These are phyloP conservation scores for Emydomyces testavorans DNA, from an alignment of 2,329 filamentous ascomycete genomes.

Conservation along the genomic window DNA sequence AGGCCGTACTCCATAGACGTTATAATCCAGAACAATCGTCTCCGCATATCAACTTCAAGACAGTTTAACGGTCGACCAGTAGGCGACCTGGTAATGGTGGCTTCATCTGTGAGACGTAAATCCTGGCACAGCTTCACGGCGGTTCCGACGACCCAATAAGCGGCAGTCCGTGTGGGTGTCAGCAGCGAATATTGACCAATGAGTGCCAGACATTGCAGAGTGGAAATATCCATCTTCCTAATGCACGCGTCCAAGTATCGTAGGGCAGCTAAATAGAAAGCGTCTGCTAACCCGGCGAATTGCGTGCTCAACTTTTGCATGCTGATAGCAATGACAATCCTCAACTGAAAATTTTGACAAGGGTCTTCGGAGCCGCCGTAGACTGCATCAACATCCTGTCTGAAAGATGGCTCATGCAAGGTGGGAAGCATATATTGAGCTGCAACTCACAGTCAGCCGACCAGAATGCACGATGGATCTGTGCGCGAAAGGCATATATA, in stretches of 20 bases:
- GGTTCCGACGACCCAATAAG: slow-evolving; percentile 86
- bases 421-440: slow-evolving; percentile 81
- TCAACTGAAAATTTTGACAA: slow-evolving; percentile 76
- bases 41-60: slow-evolving; percentile 76
- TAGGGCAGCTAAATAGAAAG: slow-evolving; percentile 86
- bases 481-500: slow-evolving; percentile 29
- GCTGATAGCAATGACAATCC: slow-evolving; percentile 89
- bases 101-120: slow-evolving; percentile 75
- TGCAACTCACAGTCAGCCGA: slow-evolving; percentile 30
- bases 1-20: slow-evolving; percentile 80
- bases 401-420: slow-evolving; percentile 71
- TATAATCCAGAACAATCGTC: slow-evolving; percentile 78
- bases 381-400: slow-evolving; percentile 65
- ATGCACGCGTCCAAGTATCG: slow-evolving; percentile 72
- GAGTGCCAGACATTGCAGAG: slow-evolving; percentile 76
- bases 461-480: background rate
- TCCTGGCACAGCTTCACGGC: slow-evolving; percentile 82
- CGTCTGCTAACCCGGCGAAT: slow-evolving; percentile 88
- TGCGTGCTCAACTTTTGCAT: slow-evolving; percentile 81
- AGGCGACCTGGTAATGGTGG: slow-evolving; percentile 60
- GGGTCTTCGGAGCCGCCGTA: slow-evolving; percentile 64
- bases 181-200: slow-evolving; percentile 86
- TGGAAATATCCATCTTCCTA: slow-evolving; percentile 77
- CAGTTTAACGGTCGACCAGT: slow-evolving; percentile 52
- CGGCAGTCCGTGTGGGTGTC: slow-evolving; percentile 80